Conservation (phyloP, 1,284 basidiomycete genomes). For the Baeospora myosura region DNA sequence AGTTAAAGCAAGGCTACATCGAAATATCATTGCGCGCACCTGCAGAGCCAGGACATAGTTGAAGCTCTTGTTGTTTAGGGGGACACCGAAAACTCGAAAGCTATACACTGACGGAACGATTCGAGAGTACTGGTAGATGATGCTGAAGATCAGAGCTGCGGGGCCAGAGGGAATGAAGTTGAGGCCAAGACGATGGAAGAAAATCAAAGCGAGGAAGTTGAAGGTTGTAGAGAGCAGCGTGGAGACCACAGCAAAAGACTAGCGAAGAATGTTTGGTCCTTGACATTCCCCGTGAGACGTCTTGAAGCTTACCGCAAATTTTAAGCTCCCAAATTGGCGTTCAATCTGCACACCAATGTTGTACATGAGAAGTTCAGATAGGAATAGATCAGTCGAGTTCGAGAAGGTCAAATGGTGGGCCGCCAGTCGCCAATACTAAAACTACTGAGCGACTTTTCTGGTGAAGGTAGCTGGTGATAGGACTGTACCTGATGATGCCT, state of each 20-base stretch:
- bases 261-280: constrained; percentile 9
- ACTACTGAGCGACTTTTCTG: constrained; percentile 15
- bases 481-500: constrained; percentile 57
- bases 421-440: constrained; percentile 79
- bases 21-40: constrained; percentile 29
- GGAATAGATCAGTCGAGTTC: constrained; percentile 79
- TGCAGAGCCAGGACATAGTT: constrained; percentile 62
- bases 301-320: constrained; percentile 69
- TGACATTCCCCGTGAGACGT: not conserved
- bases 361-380: constrained; percentile 73
- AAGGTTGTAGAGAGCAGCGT: constrained; percentile 59
- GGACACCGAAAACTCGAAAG: constrained; percentile 69
- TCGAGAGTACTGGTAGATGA: constrained; percentile 75
- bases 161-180: constrained; percentile 75
- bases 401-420: constrained; percentile 74
- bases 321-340: constrained; percentile 78
- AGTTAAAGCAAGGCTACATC: constrained; percentile 5
- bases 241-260: constrained; percentile 74
- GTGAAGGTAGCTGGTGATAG: constrained; percentile 12
- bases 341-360: constrained; percentile 71
- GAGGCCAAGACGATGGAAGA: constrained; percentile 58
- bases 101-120: constrained; percentile 72
- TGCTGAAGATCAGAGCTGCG: constrained; percentile 60
- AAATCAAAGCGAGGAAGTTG: constrained; percentile 55
- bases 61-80: constrained; percentile 69